Evolutionary conservation across 2,329 filamentous ascomycete genomes (phyloP).

Genomic region (Paecilomyces variotii): DNA sequence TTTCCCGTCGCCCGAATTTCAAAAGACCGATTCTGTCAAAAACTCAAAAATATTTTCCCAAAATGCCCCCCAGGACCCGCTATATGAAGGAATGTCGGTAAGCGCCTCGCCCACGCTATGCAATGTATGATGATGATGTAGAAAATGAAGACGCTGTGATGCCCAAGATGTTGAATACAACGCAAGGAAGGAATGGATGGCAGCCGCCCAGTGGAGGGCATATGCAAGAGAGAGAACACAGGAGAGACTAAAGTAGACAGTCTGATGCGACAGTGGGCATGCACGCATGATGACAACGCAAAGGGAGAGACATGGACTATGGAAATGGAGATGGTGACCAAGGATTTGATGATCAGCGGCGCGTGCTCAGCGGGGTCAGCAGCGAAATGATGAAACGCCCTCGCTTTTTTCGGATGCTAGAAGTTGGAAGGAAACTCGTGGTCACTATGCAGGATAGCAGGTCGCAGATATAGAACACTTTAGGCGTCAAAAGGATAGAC

Average conservation of each 20-base stretch:
- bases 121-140: constrained; percentile 1
- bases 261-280: constrained; percentile 6
- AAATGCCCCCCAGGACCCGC: not conserved
- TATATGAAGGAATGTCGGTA: constrained; percentile 10
- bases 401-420: constrained; percentile 11
- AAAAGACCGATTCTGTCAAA: not conserved
- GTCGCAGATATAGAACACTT: constrained; percentile 1
- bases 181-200: constrained; percentile 2
- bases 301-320: constrained; percentile 14
- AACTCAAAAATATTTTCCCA: not conserved
- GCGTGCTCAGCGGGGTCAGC: not conserved
- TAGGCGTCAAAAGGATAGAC: constrained; percentile 1
- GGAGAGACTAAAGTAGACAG: not conserved
- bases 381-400: constrained; percentile 11
- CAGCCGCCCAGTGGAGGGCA: not conserved
- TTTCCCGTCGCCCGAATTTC: not conserved
- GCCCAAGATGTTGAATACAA: constrained; percentile 6
- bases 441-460: constrained; percentile 8
- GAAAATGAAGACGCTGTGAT: constrained; percentile 10
- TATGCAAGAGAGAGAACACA: not conserved
- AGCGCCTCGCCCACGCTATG: constrained; percentile 11
- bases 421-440: constrained; percentile 23
- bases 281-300: constrained; percentile 7
- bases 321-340: constrained; percentile 4
- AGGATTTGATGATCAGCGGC: constrained; percentile 7